Evolutionary conservation across 306 rosid species (phyloP).

Genomic region (Castanopsis chinensis): DNA sequence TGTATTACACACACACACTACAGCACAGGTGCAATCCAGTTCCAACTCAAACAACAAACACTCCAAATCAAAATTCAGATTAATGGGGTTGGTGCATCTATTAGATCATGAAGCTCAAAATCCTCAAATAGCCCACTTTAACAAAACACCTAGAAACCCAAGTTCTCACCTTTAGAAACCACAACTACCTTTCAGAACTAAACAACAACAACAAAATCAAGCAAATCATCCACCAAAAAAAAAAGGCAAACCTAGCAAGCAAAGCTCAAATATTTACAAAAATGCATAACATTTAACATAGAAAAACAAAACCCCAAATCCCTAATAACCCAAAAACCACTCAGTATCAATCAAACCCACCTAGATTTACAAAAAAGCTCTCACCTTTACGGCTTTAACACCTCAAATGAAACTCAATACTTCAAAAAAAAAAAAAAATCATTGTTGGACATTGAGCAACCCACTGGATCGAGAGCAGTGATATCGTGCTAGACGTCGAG

Average conservation of each 20-base stretch:
- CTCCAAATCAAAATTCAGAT: background rate
- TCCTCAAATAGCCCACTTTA: background rate
- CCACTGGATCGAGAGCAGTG: too few relatives aligned
- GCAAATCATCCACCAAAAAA: background rate
- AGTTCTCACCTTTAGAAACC: too few relatives aligned
- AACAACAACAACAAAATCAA: background rate
- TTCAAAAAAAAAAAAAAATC: background rate
- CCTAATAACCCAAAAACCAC: background rate
- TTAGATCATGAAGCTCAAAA: background rate
- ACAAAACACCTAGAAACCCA: background rate
- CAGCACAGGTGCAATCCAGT: background rate
- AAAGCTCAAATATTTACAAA: background rate
- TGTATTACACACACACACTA: background rate
- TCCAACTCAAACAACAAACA: background rate
- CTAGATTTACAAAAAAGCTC: background rate
- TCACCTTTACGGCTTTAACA: conserved; percentile 10
- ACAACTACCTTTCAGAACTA: background rate
- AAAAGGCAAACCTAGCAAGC: background rate
- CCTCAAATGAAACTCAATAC: conserved; percentile 9
- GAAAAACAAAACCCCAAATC: background rate
- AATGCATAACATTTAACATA: background rate
- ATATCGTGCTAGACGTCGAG: too few relatives aligned
- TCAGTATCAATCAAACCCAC: background rate
- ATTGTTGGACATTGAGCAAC: too few relatives aligned
- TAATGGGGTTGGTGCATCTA: background rate